Evolutionary conservation across 2,329 filamentous ascomycete genomes (phyloP).

Genomic region (Aspergillus neotritici): DNA sequence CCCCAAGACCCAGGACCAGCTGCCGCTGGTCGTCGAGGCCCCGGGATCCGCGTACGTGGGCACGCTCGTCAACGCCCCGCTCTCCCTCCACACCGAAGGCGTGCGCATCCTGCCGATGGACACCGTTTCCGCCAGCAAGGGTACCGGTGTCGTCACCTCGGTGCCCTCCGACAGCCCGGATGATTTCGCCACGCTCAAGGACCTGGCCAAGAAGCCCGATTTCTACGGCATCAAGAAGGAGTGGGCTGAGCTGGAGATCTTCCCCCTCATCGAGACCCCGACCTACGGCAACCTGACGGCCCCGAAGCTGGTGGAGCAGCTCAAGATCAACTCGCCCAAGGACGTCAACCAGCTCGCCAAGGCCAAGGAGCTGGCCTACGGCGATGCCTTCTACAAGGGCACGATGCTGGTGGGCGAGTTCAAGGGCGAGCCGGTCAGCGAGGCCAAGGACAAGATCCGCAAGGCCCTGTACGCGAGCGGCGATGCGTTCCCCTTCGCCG

Average conservation of each 20-base stretch:
- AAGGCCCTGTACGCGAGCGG: conserved; percentile 69
- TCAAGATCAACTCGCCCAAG: conserved; percentile 97
- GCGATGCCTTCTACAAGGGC: conserved; percentile 95
- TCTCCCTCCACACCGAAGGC: conserved; percentile 76
- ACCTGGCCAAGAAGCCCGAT: conserved; percentile 89
- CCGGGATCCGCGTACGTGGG: conserved; percentile 76
- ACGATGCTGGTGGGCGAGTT: conserved; percentile 82
- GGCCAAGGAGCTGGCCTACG: conserved; percentile 94
- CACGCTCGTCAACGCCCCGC: conserved; percentile 80
- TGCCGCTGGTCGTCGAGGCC: conserved; percentile 69
- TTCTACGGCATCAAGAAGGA: conserved; percentile 96
- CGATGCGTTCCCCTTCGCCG: conserved; percentile 84
- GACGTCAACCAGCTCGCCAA: conserved; percentile 84
- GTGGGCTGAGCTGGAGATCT: conserved; percentile 86
- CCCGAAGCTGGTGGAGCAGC: conserved; percentile 74
- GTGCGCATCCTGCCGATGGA: conserved; percentile 95
- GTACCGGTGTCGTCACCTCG: conserved; percentile 91
- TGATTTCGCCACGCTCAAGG: conserved; percentile 82
- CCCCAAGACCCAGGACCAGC: conserved; percentile 60
- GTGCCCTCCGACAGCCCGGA: conserved; percentile 95
- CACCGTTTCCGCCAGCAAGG: conserved; percentile 83
- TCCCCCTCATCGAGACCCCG: conserved; percentile 85
- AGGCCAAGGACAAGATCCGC: conserved; percentile 79
- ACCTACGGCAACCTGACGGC: conserved; percentile 81
- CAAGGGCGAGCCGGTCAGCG: conserved; percentile 78